Evolutionary conservation across 164 flowering plant species (phyloP).

Genomic region (Berberis thunbergii): DNA sequence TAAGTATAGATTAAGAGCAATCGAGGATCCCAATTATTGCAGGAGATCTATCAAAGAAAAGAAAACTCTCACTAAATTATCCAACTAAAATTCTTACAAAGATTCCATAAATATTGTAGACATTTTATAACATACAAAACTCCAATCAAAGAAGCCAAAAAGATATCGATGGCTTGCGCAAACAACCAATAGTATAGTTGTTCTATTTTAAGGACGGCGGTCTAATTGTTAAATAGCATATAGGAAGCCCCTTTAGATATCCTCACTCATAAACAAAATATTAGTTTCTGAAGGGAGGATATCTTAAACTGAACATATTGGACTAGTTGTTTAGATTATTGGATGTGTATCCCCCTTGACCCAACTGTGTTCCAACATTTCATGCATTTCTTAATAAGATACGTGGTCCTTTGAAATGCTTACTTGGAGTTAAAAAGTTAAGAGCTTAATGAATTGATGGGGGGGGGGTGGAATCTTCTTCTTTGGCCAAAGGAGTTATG

Average conservation of each 20-base stretch:
- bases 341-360: not conserved
- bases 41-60: too few species aligned
- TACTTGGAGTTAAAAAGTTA: not conserved
- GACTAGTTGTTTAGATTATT: not conserved
- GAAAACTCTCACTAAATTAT: constrained; percentile 3
- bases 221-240: too few species aligned
- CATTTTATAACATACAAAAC: not conserved
- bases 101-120: not conserved
- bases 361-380: not conserved
- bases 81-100: not conserved
- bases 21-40: too few species aligned
- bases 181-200: not conserved
- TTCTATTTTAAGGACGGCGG: too few species aligned
- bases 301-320: not conserved
- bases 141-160: not conserved
- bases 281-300: not conserved
- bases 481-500: too few species aligned
- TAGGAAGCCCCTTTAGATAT: not conserved
- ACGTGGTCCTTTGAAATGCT: constrained; percentile 1
- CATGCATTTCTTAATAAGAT: not conserved
- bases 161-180: not conserved
- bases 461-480: too few species aligned
- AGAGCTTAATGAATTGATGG: not conserved
- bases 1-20: too few species aligned
- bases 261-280: not conserved